Evolutionary conservation across 2,329 filamentous ascomycete genomes (phyloP).

Genomic region (Dothideomycetes sp.): DNA sequence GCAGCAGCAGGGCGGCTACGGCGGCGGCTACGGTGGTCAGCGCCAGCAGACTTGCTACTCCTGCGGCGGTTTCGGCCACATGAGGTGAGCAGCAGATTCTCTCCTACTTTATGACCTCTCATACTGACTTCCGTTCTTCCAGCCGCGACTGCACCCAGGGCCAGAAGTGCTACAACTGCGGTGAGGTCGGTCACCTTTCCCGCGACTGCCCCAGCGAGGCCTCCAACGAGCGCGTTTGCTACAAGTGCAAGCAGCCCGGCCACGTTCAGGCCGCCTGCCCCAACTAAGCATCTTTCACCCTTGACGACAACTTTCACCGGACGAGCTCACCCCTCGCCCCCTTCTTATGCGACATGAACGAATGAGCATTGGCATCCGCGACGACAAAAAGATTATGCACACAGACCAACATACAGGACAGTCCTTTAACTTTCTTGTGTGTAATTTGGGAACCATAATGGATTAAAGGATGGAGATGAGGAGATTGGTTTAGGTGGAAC

Average conservation of each 20-base stretch:
- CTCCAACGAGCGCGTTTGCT: constrained; percentile 89
- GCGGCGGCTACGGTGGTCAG: constrained; percentile 34
- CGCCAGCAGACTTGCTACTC: constrained; percentile 83
- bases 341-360: neutral
- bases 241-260: constrained; percentile 81
- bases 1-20: constrained; percentile 29
- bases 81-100: constrained; percentile 49
- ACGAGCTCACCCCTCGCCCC: constrained; percentile 3
- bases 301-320: constrained; percentile 9
- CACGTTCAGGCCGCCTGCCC: constrained; percentile 94
- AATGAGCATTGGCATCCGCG: neutral
- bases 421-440: neutral
- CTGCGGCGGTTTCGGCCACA: constrained; percentile 92
- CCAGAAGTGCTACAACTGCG: constrained; percentile 99
- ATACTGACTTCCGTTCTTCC: neutral
- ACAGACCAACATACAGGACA: neutral
- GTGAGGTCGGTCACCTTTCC: constrained; percentile 86
- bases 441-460: neutral
- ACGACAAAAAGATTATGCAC: constrained; percentile 1
- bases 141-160: constrained; percentile 94
- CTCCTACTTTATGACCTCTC: neutral
- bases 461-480: neutral
- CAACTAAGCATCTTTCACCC: constrained; percentile 44
- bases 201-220: constrained; percentile 94
- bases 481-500: neutral